phyloP scores from a whole-genome alignment of 805 yeast species.

The Cyberlindnera veronae region DNA sequence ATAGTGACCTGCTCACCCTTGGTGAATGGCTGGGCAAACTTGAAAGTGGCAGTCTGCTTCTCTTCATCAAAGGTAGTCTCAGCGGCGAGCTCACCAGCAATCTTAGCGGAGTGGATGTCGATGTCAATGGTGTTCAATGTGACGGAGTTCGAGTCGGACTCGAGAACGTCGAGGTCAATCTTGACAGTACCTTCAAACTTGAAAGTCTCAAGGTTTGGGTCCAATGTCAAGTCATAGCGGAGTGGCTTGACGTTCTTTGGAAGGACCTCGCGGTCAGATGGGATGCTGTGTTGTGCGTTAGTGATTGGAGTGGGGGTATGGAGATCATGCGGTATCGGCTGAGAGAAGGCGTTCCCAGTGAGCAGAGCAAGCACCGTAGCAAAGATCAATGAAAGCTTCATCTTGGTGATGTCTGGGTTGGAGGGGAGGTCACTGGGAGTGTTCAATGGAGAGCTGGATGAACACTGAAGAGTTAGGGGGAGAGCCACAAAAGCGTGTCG shows the following conservation, averaged over 20 bases:
- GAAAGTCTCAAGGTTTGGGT: conserved; percentile 58
- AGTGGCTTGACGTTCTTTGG: conserved; percentile 68
- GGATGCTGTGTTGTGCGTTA: conserved; percentile 21
- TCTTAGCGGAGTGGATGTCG: conserved; percentile 48
- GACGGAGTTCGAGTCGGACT: conserved; percentile 39
- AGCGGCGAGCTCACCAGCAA: conserved; percentile 33
- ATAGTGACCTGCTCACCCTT: conserved; percentile 41
- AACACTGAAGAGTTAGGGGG: neutral
- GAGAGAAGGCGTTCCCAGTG: neutral
- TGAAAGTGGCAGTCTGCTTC: conserved; percentile 61
- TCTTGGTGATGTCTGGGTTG: no score
- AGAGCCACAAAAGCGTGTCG: neutral
- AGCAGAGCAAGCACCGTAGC: neutral
- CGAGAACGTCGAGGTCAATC: conserved; percentile 53
- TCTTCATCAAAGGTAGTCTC: conserved; percentile 43
- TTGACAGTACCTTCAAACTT: conserved; percentile 53
- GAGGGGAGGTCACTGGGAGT: no score
- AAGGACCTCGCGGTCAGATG: conserved; percentile 40
- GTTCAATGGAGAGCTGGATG: no score
- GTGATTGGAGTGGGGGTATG: conserved; percentile 2
- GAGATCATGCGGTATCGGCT: neutral
- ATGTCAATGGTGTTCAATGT: conserved; percentile 64
- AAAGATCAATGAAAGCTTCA: no score
- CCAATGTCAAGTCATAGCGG: conserved; percentile 66
- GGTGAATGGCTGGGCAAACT: conserved; percentile 43